These are phyloP conservation scores for Chlamydomonas applanata DNA, from an alignment of 139 green algal species.

Conservation along the genomic window DNA sequence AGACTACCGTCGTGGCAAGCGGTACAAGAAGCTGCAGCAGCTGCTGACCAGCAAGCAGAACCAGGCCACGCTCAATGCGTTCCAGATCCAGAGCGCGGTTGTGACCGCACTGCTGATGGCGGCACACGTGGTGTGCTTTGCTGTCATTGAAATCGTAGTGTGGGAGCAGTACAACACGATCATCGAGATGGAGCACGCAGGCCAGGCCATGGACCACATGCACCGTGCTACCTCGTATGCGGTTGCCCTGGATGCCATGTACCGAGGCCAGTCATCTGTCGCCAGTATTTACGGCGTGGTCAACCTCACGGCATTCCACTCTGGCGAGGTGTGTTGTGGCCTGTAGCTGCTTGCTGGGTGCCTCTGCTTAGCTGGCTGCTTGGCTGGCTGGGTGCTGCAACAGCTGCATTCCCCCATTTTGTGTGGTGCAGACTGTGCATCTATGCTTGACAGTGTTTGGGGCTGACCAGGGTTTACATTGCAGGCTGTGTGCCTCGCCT, in stretches of 20 bases:
- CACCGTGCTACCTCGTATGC: slow-evolving; percentile 11
- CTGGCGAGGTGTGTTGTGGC: no score
- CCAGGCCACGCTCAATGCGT: not conserved
- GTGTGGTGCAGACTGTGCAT: not conserved
- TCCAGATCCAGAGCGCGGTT: slow-evolving; percentile 5
- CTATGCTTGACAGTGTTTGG: not conserved
- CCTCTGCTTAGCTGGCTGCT: no score
- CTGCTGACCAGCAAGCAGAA: slow-evolving; percentile 7
- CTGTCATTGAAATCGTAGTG: slow-evolving; percentile 20
- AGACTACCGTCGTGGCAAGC: not conserved
- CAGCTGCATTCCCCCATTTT: no score
- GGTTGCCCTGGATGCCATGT: slow-evolving; percentile 18
- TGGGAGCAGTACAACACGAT: slow-evolving; percentile 27
- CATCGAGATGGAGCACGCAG: slow-evolving; percentile 22
- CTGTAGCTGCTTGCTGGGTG: no score
- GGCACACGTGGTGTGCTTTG: slow-evolving; percentile 29
- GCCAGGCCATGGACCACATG: slow-evolving; percentile 1
- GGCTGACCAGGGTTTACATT: no score
- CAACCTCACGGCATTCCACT: no score
- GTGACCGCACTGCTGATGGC: slow-evolving; percentile 22
- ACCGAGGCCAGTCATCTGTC: slow-evolving; percentile 16
- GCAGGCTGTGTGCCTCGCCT: no score
- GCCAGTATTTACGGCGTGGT: no score
- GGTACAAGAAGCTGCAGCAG: slow-evolving; percentile 9
- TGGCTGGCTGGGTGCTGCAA: not conserved